Percentiles rank a stretch among this genome's conserved stretches.
phyloP scores from a whole-genome alignment of 2,329 filamentous ascomycete genomes.

The Botryotinia convoluta region DNA sequence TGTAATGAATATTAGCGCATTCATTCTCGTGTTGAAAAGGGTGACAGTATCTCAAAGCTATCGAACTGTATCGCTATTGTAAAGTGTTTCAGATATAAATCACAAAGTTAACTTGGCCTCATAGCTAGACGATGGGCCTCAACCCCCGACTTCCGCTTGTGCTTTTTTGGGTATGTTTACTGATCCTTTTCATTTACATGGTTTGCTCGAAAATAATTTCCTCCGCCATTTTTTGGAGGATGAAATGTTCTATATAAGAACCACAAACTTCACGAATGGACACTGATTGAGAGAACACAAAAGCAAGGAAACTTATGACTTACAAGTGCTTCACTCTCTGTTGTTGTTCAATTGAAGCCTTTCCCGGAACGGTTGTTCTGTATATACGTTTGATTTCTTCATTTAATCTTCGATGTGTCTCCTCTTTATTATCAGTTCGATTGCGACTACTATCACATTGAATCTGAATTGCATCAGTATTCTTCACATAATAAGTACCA shows the following conservation, averaged over 20 bases:
- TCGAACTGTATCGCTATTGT: background rate
- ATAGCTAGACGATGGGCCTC: background rate
- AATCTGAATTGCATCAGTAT: slow-evolving; percentile 35
- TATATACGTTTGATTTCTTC: slow-evolving; percentile 35
- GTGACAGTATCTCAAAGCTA: background rate
- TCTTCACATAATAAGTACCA: slow-evolving; percentile 35
- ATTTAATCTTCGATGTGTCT: slow-evolving; percentile 32
- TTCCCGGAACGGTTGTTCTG: slow-evolving; percentile 33
- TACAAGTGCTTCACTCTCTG: slow-evolving; percentile 48
- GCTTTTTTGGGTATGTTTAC: background rate
- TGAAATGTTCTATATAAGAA: background rate
- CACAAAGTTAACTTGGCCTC: background rate
- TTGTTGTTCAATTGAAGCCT: slow-evolving; percentile 49
- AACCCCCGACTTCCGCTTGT: background rate
- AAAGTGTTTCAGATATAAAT: background rate
- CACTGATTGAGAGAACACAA: background rate
- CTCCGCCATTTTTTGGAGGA: background rate
- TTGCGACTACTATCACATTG: slow-evolving; percentile 34
- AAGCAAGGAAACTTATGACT: slow-evolving; percentile 21
- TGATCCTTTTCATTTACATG: background rate
- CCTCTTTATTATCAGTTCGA: slow-evolving; percentile 33
- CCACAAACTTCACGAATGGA: background rate
- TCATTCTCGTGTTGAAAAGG: background rate
- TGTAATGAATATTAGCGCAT: slow-evolving; percentile 24
- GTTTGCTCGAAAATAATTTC: background rate